phyloP scores from a whole-genome alignment of 768 basidiomycete species.

The Trametes cingulata region DNA sequence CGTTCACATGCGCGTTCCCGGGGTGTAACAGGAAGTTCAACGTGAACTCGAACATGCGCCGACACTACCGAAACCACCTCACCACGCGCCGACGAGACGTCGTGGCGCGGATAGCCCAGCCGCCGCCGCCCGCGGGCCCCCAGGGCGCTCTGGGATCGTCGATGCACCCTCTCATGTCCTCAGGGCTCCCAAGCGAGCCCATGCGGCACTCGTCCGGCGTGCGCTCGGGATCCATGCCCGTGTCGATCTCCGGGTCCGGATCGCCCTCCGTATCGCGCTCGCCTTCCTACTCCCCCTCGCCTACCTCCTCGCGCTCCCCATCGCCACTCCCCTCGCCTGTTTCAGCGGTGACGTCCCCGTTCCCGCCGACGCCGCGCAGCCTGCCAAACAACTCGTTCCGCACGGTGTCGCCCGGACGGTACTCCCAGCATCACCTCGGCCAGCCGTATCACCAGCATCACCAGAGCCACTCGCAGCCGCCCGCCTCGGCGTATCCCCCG shows the following conservation, averaged over 20 bases:
- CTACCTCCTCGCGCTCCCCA: conserved; percentile 8
- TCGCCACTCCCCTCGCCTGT: conserved; percentile 19
- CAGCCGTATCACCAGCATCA: conserved; percentile 10
- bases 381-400: conserved; percentile 9
- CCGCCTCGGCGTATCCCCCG: neutral
- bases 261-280: conserved; percentile 13
- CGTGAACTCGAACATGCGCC: conserved; percentile 83
- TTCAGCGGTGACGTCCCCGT: conserved; percentile 17
- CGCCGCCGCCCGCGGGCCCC: conserved; percentile 7
- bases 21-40: conserved; percentile 78
- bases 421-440: neutral
- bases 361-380: conserved; percentile 20
- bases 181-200: neutral
- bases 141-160: neutral
- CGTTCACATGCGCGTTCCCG: conserved; percentile 62
- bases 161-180: neutral
- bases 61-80: conserved; percentile 72
- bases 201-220: neutral
- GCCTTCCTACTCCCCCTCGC: conserved; percentile 7
- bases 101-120: conserved; percentile 18
- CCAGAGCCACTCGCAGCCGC: conserved; percentile 3
- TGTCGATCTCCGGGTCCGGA: conserved; percentile 1
- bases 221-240: neutral
- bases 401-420: neutral
- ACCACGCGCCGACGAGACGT: conserved; percentile 19